These are phyloP conservation scores for Trichothecium sympodiale DNA, from an alignment of 2,329 filamentous ascomycete genomes.

Conservation along the genomic window DNA sequence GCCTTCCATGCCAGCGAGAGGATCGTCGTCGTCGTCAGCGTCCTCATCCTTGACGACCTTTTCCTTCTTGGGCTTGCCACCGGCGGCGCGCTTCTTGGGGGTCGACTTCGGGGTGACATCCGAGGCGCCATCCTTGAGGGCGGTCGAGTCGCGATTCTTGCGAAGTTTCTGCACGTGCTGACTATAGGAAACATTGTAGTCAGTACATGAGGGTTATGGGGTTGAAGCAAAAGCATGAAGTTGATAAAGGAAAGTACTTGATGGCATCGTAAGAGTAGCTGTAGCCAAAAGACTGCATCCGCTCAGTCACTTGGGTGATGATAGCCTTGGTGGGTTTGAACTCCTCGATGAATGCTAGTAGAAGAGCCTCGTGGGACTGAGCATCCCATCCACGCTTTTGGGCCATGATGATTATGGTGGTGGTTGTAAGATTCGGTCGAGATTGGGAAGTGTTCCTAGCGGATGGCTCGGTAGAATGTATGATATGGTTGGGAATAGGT, in stretches of 20 bases:
- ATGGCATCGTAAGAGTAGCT: slow-evolving; percentile 26
- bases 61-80: slow-evolving; percentile 12
- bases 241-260: slow-evolving; percentile 21
- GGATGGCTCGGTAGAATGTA: no score
- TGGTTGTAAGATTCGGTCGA: not conserved
- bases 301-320: slow-evolving; percentile 18
- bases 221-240: not conserved
- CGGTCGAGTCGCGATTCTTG: slow-evolving; percentile 18
- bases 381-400: slow-evolving; percentile 18
- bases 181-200: slow-evolving; percentile 16
- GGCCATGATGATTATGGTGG: no score
- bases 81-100: slow-evolving; percentile 17
- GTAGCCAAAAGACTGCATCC: slow-evolving; percentile 23
- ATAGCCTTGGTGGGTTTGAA: slow-evolving; percentile 21
- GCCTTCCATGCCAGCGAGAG: slow-evolving; percentile 11
- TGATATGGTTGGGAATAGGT: no score
- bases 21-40: slow-evolving; percentile 11
- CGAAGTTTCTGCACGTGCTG: slow-evolving; percentile 36
- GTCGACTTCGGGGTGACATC: slow-evolving; percentile 12
- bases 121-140: slow-evolving; percentile 10
- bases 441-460: not conserved
- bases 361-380: slow-evolving; percentile 25
- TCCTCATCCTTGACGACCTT: slow-evolving; percentile 8
- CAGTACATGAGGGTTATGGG: not conserved
- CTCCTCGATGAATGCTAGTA: slow-evolving; percentile 23